Evolutionary conservation across 768 basidiomycete species (phyloP).

Genomic region (Leccinum disarticulatum): DNA sequence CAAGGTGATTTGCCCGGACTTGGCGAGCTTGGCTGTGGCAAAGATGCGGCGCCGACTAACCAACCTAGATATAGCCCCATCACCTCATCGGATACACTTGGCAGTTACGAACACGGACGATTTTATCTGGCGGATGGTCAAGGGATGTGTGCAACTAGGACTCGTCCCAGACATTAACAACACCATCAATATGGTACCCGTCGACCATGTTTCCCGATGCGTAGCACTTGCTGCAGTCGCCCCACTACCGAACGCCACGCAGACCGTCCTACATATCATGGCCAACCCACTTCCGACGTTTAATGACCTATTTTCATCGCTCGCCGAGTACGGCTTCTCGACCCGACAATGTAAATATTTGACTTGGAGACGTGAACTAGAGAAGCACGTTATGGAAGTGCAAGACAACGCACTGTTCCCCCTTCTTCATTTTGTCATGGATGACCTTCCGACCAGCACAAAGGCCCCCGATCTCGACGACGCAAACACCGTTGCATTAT

Average conservation of each 20-base stretch:
- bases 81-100: constrained; percentile 49
- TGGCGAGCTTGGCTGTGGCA: constrained; percentile 51
- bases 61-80: constrained; percentile 91
- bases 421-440: constrained; percentile 93
- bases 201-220: constrained; percentile 91
- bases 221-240: constrained; percentile 70
- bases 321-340: constrained; percentile 77
- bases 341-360: constrained; percentile 85
- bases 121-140: constrained; percentile 97
- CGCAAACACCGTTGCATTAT: constrained; percentile 62
- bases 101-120: constrained; percentile 98
- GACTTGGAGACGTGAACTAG: constrained; percentile 86
- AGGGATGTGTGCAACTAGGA: constrained; percentile 98
- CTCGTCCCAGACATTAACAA: constrained; percentile 97
- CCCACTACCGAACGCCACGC: constrained; percentile 45
- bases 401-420: constrained; percentile 98
- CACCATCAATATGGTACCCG: constrained; percentile 96
- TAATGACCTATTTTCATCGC: constrained; percentile 77
- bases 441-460: constrained; percentile 95
- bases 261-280: constrained; percentile 79
- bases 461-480: constrained; percentile 92
- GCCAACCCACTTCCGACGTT: constrained; percentile 87
- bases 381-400: constrained; percentile 90
- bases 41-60: constrained; percentile 83
- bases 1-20: constrained; percentile 43